A percentile compares a stretch with the other conserved stretches of the same genome.
Conservation (phyloP, 1,139 yeast genomes). For the Geotrichum carabidarum region DNA sequence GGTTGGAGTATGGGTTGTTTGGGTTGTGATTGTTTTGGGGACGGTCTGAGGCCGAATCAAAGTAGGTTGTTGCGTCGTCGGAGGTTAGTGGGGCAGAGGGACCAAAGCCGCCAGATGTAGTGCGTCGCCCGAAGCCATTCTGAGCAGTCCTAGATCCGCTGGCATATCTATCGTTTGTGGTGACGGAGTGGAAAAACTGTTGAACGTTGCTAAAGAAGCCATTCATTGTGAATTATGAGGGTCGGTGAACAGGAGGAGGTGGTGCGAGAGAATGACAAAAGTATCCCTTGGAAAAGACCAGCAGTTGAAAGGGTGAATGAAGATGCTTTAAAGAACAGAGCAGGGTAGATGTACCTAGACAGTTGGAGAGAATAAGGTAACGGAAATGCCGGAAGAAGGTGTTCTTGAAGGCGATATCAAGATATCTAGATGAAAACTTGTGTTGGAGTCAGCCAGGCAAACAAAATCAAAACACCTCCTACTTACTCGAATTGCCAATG, state of each 20-base stretch:
- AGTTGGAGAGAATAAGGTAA: too few species aligned
- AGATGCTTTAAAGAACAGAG: too few species aligned
- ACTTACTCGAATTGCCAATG: too few species aligned
- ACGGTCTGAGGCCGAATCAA: constrained; percentile 6
- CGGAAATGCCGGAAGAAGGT: too few species aligned
- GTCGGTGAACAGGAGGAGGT: neutral
- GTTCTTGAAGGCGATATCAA: too few species aligned
- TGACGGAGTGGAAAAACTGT: constrained; percentile 55
- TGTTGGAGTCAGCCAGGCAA: too few species aligned
- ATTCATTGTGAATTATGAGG: constrained; percentile 28
- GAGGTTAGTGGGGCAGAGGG: constrained; percentile 21
- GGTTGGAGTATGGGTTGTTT: constrained; percentile 20
- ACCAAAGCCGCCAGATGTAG: constrained; percentile 20
- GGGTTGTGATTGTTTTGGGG: neutral
- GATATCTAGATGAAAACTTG: too few species aligned
- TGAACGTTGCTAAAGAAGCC: constrained; percentile 35
- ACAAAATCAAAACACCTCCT: too few species aligned
- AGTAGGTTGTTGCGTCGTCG: constrained; percentile 14
- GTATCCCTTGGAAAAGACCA: neutral
- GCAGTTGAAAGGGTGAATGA: neutral
- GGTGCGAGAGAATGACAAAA: neutral
- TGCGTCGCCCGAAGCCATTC: constrained; percentile 14
- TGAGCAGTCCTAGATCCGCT: constrained; percentile 28
- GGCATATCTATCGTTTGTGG: constrained; percentile 63
- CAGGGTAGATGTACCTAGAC: too few species aligned